Base-by-base conservation (phyloP, 208 protist species). In the Wallacemonas sp. region DNA sequence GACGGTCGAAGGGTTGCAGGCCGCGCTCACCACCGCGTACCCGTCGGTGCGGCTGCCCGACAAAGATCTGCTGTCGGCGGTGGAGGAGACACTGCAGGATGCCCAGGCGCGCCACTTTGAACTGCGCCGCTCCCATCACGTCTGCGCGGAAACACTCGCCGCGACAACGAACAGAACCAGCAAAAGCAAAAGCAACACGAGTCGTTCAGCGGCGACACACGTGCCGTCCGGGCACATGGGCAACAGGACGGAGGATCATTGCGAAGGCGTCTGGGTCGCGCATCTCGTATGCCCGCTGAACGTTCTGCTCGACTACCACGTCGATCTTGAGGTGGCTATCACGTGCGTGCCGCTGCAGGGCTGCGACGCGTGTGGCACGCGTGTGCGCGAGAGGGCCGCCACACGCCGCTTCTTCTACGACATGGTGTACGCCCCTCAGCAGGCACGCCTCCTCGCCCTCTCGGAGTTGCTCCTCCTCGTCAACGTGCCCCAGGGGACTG, bases 31-130 rank as follows among this genome's bases (percentile, higher is more conserved):
- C 29, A 30, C 26, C 2, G 19, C 12, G 29, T 58, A 58, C n/a
- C 52, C 52, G 19, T 58, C 52, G 4, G 52, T 58, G 30, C 52
- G 23, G 26, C 52, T 58, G 26, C 52, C 52, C 12, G 52, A 58
- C 32, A 6, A n/a, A 16, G 52, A 58, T 38, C 4, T 58, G 14
- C 30, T 58, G 4, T 5, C 52, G 4, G 26, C 52, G 9, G 52
- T 58, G 6, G 52, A 6, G 6, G 44, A 49, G 36, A 14, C 36
- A 41, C 36, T 41, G 36, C 36, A 41, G 36, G 9, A 41, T 41
- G n/a, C n/a, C n/a, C n/a, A n/a, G n/a, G n/a, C n/a, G n/a, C n/a
- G n/a, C n/a, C n/a, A n/a, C n/a, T n/a, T n/a, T n/a, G n/a, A n/a
- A n/a, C n/a, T n/a, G n/a, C n/a, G n/a, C n/a, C n/a, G n/a, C n/a